Percentiles rank a stretch among this genome's conserved stretches.
Evolutionary conservation across 2,329 filamentous ascomycete species (phyloP).

Genomic region (Ascochyta pisi): DNA sequence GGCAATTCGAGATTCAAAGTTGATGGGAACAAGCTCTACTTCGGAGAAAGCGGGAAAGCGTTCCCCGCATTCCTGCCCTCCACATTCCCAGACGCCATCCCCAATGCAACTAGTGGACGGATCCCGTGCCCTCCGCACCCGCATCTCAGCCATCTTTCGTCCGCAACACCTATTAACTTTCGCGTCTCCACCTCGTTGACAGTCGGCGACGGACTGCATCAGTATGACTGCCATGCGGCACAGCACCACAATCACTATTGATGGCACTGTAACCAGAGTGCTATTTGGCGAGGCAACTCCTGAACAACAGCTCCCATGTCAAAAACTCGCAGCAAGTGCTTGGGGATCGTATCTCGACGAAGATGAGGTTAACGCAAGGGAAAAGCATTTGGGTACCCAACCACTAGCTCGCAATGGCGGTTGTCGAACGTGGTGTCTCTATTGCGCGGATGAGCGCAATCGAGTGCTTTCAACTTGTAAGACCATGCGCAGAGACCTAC

Average conservation of each 20-base stretch:
- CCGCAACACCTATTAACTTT: no score
- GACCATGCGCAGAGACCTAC: constrained; percentile 1
- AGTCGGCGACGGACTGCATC: background rate
- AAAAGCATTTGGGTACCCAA: background rate
- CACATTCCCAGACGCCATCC: background rate
- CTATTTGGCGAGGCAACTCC: constrained; percentile 9
- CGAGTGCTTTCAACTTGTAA: constrained; percentile 8
- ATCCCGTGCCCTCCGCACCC: constrained; percentile 1
- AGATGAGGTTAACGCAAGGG: constrained; percentile 4
- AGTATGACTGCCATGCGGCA: background rate
- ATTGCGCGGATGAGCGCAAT: background rate
- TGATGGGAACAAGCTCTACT: background rate
- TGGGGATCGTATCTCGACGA: constrained; percentile 6
- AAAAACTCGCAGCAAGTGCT: constrained; percentile 4
- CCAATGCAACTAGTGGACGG: background rate
- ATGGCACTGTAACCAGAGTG: background rate
- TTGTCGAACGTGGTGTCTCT: constrained; percentile 11
- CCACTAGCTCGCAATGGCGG: constrained; percentile 1
- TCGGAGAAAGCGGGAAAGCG: background rate
- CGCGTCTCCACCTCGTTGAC: background rate
- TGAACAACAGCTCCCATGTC: constrained; percentile 2
- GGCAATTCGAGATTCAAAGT: background rate
- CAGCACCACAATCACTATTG: background rate
- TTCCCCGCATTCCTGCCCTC: background rate
- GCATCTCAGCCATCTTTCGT: background rate